Evolutionary conservation across 2,329 filamentous ascomycete species (phyloP).

Genomic region (Calonectria leucothoes): DNA sequence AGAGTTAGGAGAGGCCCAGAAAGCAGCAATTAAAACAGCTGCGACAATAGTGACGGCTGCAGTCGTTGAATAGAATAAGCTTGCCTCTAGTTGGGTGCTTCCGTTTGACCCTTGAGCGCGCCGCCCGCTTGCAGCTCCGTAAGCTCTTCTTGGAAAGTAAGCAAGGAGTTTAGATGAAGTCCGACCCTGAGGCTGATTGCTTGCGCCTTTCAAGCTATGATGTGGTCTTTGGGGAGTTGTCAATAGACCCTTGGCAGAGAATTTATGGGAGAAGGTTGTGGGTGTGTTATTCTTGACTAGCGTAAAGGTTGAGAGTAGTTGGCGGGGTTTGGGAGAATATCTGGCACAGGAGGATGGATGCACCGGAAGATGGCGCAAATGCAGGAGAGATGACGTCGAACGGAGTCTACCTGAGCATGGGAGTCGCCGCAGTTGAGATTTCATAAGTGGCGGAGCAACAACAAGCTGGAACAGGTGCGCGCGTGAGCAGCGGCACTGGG

Average conservation of each 20-base stretch:
- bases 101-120: slow-evolving; percentile 7
- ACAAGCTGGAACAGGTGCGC: slow-evolving; percentile 24
- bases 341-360: slow-evolving; percentile 29
- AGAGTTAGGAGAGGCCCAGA: slow-evolving; percentile 24
- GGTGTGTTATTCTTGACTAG: background rate
- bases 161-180: background rate
- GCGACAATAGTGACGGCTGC: slow-evolving; percentile 27
- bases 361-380: slow-evolving; percentile 23
- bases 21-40: slow-evolving; percentile 27
- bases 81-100: slow-evolving; percentile 30
- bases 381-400: slow-evolving; percentile 14
- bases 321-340: slow-evolving; percentile 24
- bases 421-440: slow-evolving; percentile 30
- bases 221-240: background rate
- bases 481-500: slow-evolving; percentile 32
- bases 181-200: background rate
- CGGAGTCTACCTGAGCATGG: slow-evolving; percentile 27
- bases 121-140: slow-evolving; percentile 14
- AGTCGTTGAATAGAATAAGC: slow-evolving; percentile 25
- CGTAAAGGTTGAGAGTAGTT: slow-evolving; percentile 24
- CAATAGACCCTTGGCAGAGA: slow-evolving; percentile 17
- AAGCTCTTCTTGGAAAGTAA: slow-evolving; percentile 10
- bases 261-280: background rate
- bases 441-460: slow-evolving; percentile 35
- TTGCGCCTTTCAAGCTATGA: background rate